phyloP scores from a whole-genome alignment of 139 green algal genomes.

The Micromonas pusilla region DNA sequence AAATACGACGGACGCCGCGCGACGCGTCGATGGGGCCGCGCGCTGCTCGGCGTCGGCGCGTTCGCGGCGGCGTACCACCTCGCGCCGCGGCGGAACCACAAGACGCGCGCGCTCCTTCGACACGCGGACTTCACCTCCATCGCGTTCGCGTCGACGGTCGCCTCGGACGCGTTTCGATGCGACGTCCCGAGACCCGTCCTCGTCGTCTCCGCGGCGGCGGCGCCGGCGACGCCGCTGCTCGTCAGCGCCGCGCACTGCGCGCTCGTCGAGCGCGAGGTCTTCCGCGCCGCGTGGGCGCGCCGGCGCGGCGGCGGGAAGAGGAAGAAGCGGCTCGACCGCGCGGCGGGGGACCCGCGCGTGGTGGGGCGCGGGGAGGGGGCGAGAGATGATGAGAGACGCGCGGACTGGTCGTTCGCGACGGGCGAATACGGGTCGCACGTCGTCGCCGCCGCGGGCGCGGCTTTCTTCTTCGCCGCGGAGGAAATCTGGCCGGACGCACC shows the following conservation, averaged over 20 bases:
- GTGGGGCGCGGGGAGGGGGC: too few relatives aligned
- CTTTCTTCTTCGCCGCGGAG: not conserved
- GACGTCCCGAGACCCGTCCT: not conserved
- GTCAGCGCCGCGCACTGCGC: not conserved
- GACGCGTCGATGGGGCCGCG: not conserved
- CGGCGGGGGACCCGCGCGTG: too few relatives aligned
- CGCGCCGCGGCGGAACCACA: not conserved
- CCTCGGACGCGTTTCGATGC: not conserved
- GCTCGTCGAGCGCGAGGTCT: not conserved
- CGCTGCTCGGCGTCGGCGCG: not conserved
- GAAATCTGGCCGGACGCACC: not conserved
- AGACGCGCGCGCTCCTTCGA: not conserved
- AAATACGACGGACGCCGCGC: too few relatives aligned
- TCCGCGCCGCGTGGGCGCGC: too few relatives aligned
- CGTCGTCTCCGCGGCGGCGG: too few relatives aligned
- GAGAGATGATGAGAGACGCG: not conserved
- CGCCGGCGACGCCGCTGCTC: not conserved
- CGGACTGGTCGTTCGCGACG: too few relatives aligned
- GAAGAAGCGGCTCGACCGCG: too few relatives aligned
- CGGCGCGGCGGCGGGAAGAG: too few relatives aligned
- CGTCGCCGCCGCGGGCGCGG: too few relatives aligned
- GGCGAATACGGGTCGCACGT: too few relatives aligned
- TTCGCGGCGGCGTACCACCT: not conserved
- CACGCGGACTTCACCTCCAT: not conserved
- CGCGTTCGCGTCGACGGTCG: not conserved